These are phyloP conservation scores for Lentinula detonsa DNA, from an alignment of 768 basidiomycete species.

Conservation along the genomic window DNA sequence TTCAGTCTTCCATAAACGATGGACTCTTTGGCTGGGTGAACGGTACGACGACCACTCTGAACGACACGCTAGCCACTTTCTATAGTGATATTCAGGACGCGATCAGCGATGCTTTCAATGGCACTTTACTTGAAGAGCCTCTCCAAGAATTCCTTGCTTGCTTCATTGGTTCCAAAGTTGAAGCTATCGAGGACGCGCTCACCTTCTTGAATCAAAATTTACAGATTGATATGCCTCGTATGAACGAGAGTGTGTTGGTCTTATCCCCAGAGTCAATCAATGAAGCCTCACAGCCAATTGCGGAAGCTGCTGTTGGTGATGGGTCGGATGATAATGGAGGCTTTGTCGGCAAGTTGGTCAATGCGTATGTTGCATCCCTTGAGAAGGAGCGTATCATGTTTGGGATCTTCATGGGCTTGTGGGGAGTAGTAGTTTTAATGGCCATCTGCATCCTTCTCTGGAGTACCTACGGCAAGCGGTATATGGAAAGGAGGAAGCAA, in stretches of 20 bases:
- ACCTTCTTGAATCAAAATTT: constrained; percentile 92
- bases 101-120: constrained; percentile 76
- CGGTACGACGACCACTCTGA: constrained; percentile 80
- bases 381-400: constrained; percentile 85
- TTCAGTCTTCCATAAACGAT: constrained; percentile 77
- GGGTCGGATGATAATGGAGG: constrained; percentile 46
- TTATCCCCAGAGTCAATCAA: constrained; percentile 67
- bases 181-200: constrained; percentile 78
- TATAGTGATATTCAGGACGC: constrained; percentile 79
- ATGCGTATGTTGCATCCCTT: constrained; percentile 64
- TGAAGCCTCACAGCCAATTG: constrained; percentile 75
- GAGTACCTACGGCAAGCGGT: constrained; percentile 55
- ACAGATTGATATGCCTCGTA: constrained; percentile 68
- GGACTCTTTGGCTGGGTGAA: constrained; percentile 96
- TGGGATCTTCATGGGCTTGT: constrained; percentile 73
- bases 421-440: constrained; percentile 80
- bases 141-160: constrained; percentile 86
- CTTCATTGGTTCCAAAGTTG: constrained; percentile 87
- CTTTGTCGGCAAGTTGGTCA: constrained; percentile 67
- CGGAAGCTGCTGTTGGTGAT: constrained; percentile 72
- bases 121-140: constrained; percentile 75
- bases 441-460: constrained; percentile 65
- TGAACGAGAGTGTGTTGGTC: constrained; percentile 71
- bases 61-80: constrained; percentile 79
- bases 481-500: constrained; percentile 40